A percentile compares a stretch with the other conserved stretches of the same genome.
phyloP scores from a whole-genome alignment of 2,329 filamentous ascomycete genomes.

The Epichloe sibirici region DNA sequence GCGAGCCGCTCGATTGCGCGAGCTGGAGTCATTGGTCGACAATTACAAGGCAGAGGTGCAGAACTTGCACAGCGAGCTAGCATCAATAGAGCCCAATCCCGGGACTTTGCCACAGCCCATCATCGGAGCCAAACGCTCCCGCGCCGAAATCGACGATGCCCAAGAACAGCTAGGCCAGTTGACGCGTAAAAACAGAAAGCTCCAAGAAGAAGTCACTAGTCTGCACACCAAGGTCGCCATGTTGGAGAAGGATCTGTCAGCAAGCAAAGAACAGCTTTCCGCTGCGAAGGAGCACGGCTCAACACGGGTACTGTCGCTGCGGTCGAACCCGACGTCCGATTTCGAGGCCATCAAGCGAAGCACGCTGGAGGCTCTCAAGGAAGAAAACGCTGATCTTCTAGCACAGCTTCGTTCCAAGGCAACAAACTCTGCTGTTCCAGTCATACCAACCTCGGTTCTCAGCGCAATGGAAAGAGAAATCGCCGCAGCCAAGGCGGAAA shows the following conservation, averaged over 20 bases:
- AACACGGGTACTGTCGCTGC: conserved; percentile 73
- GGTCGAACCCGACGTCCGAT: conserved; percentile 84
- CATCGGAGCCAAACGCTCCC: conserved; percentile 50
- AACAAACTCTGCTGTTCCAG: conserved; percentile 34
- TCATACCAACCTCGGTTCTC: conserved; percentile 67
- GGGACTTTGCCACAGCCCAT: conserved; percentile 22
- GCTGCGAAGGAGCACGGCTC: conserved; percentile 53
- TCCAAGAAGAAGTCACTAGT: conserved; percentile 65
- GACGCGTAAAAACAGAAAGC: conserved; percentile 72
- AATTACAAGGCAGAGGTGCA: conserved; percentile 75
- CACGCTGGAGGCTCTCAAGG: conserved; percentile 64
- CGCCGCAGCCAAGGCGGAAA: conserved; percentile 55
- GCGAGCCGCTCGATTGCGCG: conserved; percentile 60
- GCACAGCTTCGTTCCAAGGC: conserved; percentile 48
- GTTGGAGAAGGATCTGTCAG: conserved; percentile 63
- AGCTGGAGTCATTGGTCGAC: conserved; percentile 78
- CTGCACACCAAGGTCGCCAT: conserved; percentile 59
- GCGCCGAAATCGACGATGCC: conserved; percentile 46
- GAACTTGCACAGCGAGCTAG: conserved; percentile 61
- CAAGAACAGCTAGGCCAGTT: conserved; percentile 70
- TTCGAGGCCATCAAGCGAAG: conserved; percentile 72
- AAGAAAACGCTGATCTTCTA: conserved; percentile 76
- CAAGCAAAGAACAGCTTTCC: conserved; percentile 60
- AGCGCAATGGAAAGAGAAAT: conserved; percentile 66
- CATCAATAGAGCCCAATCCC: conserved; percentile 41